Base-by-base conservation (phyloP, 2,329 filamentous ascomycete genomes). In the Fulvia fulva region DNA sequence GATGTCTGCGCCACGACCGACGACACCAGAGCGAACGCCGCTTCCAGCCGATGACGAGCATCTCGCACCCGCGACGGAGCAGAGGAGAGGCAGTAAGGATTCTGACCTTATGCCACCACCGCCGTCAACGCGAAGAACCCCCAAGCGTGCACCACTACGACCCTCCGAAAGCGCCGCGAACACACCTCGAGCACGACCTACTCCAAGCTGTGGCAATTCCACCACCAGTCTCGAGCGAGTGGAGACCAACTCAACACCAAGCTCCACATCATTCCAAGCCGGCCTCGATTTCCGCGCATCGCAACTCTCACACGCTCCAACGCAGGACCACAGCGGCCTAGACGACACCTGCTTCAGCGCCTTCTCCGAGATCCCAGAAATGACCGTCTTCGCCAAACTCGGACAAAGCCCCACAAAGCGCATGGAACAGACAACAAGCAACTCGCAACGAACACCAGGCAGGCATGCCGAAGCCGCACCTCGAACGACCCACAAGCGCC, bases 301-400 rank as follows among this genome's bases (percentile, higher is more conserved):
- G 1, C 58, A 56, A 32, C 56, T 53, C 22, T 53, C 37, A 14
- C 43, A 47, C 25, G 49, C 49, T 3, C 55, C 25, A 65, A 67
- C 49, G 62, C 46, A 72, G 56, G 73, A 79, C 30, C 64, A 74
- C n/a, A 46, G 46, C 65, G 64, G 63, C 51, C 65, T 80, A 12
- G 87, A 91, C 64, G 87, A 90, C 65, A 88, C 86, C 76, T 87
- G 83, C 69, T 89, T 96, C 71, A 96, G 91, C 77, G 86, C 83
- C 12, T 97, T 97, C 74, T 97, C 93, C 1, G 91, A 90, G 8
- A 85, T 96, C 55, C 91, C 91, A 5, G 90, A 93, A 67, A 85
- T 94, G 84, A 94, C 91, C 21, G 86, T 87, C 68, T 91, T 95
- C 68, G 87, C 90, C 8, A 86, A 86, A 63, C 76, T 94, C 55